A percentile compares a stretch with the other conserved stretches of the same genome.
These are phyloP conservation scores for Pascua sp. DNA, from an alignment of 1,284 basidiomycete genomes.

Conservation along the genomic window DNA sequence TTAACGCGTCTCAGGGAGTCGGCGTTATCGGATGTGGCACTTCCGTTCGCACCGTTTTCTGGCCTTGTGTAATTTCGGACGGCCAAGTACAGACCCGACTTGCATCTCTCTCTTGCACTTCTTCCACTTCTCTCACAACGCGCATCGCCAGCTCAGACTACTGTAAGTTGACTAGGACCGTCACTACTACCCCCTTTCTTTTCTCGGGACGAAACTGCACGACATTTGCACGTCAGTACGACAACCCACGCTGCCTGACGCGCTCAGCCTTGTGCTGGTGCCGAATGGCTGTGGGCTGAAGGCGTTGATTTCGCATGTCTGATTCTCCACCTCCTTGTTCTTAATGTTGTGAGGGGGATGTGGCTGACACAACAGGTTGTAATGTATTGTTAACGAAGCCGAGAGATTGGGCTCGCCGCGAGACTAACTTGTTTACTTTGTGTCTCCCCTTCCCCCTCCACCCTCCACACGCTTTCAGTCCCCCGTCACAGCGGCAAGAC, in stretches of 20 bases:
- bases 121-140: too few species aligned
- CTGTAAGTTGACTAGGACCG: too few species aligned
- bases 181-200: not conserved
- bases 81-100: not conserved
- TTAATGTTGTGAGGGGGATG: not conserved
- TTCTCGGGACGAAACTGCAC: conserved; percentile 28
- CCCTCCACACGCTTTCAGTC: conserved; percentile 33
- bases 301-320: conserved; percentile 37
- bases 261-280: not conserved
- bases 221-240: conserved; percentile 45
- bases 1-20: too few species aligned
- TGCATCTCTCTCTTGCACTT: not conserved
- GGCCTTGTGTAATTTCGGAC: too few species aligned
- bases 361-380: not conserved
- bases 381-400: not conserved
- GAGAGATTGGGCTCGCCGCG: too few species aligned
- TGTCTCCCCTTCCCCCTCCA: not conserved
- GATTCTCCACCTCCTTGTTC: conserved; percentile 11
- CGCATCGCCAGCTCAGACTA: too few species aligned
- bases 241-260: conserved; percentile 7
- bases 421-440: too few species aligned
- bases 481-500: conserved; percentile 31
- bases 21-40: too few species aligned
- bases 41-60: too few species aligned
- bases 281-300: conserved; percentile 12